These are phyloP conservation scores for Nakazawaea ernobii DNA, from an alignment of 805 yeast genomes.

Conservation along the genomic window DNA sequence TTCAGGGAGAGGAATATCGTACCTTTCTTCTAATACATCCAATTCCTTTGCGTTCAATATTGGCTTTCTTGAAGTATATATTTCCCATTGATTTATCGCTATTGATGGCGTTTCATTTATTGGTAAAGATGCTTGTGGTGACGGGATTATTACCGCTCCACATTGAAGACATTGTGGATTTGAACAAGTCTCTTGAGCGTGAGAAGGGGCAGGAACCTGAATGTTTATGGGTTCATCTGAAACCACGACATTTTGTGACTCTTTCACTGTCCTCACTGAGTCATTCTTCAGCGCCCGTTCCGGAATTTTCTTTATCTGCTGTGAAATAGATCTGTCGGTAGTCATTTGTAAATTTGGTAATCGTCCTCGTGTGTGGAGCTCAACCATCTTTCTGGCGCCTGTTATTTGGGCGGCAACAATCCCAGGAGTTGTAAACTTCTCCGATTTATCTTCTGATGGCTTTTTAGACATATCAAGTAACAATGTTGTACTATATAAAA, in stretches of 20 bases:
- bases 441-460: not conserved
- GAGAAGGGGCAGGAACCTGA: constrained; percentile 7
- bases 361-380: constrained; percentile 41
- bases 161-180: constrained; percentile 50
- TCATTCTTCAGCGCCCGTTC: too few species aligned
- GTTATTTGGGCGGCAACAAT: constrained; percentile 41
- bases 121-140: constrained; percentile 65
- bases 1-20: constrained; percentile 86
- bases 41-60: constrained; percentile 71
- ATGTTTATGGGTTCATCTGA: constrained; percentile 5
- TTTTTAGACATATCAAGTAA: not conserved
- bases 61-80: constrained; percentile 68
- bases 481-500: too few species aligned
- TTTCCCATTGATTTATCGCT: constrained; percentile 66
- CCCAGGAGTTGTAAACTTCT: constrained; percentile 1
- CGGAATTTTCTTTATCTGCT: constrained; percentile 1
- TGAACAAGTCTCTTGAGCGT: constrained; percentile 17
- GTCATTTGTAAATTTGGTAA: constrained; percentile 13
- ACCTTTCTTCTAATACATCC: constrained; percentile 54
- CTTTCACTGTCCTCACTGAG: too few species aligned
- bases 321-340: constrained; percentile 9
- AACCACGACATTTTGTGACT: not conserved
- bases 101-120: constrained; percentile 64
- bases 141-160: constrained; percentile 72
- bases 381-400: constrained; percentile 60